Conservation (phyloP, 257 asterid genomes). For the Datura wrightii region DNA sequence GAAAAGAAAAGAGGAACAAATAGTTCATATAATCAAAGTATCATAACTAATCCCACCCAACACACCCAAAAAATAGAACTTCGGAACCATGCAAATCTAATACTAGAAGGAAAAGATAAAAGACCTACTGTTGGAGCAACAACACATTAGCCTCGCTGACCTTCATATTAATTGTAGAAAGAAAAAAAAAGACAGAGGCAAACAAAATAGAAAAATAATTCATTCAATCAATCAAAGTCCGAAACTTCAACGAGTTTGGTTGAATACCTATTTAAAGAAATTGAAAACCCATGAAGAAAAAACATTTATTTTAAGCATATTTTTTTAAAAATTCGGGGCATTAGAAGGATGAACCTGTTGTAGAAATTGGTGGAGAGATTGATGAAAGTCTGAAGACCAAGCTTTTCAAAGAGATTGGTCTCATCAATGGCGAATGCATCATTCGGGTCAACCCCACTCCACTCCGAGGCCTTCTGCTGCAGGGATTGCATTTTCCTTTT, state of each 20-base stretch:
- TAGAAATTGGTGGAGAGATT: constrained; percentile 89
- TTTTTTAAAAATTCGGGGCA: background rate
- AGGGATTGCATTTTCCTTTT: constrained; percentile 68
- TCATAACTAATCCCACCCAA: background rate
- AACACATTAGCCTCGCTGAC: background rate
- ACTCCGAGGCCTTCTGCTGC: constrained; percentile 91
- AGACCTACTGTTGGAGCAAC: background rate
- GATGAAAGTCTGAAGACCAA: constrained; percentile 83
- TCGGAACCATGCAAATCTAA: background rate
- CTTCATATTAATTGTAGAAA: background rate
- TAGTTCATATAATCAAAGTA: background rate
- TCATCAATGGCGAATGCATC: constrained; percentile 88
- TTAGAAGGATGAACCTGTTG: constrained; percentile 53
- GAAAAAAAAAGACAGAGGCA: background rate
- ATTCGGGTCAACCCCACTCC: constrained; percentile 73
- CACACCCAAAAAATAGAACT: background rate
- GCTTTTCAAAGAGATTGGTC: constrained; percentile 72
- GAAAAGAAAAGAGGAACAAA: background rate
- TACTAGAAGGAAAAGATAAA: background rate
- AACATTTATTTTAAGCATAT: background rate
- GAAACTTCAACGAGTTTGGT: background rate
- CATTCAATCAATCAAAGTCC: background rate
- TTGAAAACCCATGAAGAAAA: background rate
- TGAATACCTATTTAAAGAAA: background rate
- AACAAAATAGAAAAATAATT: background rate